These are phyloP conservation scores for Populus nigra DNA, from an alignment of 345 rosid species.

Conservation along the genomic window DNA sequence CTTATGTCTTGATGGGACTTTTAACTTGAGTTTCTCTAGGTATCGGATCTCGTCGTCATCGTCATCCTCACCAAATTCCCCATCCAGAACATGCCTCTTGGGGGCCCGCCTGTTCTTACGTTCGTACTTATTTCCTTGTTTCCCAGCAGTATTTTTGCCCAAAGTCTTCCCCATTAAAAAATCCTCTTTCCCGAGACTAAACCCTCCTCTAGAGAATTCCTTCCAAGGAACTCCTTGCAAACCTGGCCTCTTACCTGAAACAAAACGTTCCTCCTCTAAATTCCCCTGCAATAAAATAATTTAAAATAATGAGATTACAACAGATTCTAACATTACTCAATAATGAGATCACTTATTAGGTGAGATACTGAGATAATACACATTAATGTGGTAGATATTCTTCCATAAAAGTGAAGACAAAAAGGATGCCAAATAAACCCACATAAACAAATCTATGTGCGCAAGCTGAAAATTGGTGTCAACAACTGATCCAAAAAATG, in stretches of 20 bases:
- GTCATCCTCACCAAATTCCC: slow-evolving; percentile 55
- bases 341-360: slow-evolving; percentile 6
- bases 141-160: slow-evolving; percentile 40
- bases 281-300: slow-evolving; percentile 47
- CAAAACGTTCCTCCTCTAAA: slow-evolving; percentile 43
- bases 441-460: slow-evolving; percentile 7
- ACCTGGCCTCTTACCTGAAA: slow-evolving; percentile 49
- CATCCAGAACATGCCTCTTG: slow-evolving; percentile 60
- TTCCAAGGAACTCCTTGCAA: slow-evolving; percentile 76
- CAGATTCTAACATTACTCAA: slow-evolving; percentile 17
- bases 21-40: slow-evolving; percentile 73
- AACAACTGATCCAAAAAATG: not conserved
- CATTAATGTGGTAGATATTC: slow-evolving; percentile 22
- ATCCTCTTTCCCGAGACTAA: slow-evolving; percentile 55
- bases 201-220: slow-evolving; percentile 55
- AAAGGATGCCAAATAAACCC: slow-evolving; percentile 1
- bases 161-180: slow-evolving; percentile 45
- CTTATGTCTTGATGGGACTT: slow-evolving; percentile 35
- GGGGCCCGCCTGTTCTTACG: slow-evolving; percentile 79
- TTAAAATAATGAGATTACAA: slow-evolving; percentile 22
- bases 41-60: slow-evolving; percentile 86
- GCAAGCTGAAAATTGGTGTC: slow-evolving; percentile 4
- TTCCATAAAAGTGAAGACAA: slow-evolving; percentile 23
- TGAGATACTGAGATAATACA: slow-evolving; percentile 7
- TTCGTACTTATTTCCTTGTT: slow-evolving; percentile 56